These are phyloP conservation scores for Medicago lupulina DNA, from an alignment of 306 rosid species.

Conservation along the genomic window DNA sequence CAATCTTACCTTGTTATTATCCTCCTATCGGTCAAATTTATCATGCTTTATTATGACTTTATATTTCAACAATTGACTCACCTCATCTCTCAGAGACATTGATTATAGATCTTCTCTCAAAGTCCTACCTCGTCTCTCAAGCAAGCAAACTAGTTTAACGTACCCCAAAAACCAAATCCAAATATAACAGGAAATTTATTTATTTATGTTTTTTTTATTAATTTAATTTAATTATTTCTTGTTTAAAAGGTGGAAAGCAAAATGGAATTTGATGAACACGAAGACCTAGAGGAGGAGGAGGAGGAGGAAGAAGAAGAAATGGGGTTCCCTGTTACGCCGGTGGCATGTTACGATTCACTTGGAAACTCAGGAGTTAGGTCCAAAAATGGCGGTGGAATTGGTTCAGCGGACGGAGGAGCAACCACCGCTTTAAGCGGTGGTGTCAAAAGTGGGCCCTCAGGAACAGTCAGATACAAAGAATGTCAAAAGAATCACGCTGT, in stretches of 20 bases:
- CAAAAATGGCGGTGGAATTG: neutral
- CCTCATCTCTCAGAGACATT: slow-evolving; percentile 19
- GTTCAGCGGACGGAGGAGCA: slow-evolving; percentile 34
- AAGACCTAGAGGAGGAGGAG: slow-evolving; percentile 57
- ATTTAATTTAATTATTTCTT: neutral
- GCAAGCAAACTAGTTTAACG: neutral
- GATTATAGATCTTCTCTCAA: slow-evolving; percentile 47
- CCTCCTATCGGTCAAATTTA: slow-evolving; percentile 37
- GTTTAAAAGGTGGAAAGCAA: slow-evolving; percentile 28
- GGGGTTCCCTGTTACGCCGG: slow-evolving; percentile 50
- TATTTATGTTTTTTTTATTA: neutral
- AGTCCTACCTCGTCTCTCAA: neutral
- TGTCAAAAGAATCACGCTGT: slow-evolving; percentile 89
- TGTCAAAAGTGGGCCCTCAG: slow-evolving; percentile 37
- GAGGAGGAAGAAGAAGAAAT: slow-evolving; percentile 54
- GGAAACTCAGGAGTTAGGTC: slow-evolving; percentile 45
- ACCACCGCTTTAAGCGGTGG: slow-evolving; percentile 3
- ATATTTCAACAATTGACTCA: slow-evolving; percentile 41
- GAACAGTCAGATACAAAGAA: slow-evolving; percentile 61
- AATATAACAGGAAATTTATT: slow-evolving; percentile 3
- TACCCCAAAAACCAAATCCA: slow-evolving; percentile 10
- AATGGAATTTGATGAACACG: slow-evolving; percentile 82
- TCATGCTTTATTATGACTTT: slow-evolving; percentile 30
- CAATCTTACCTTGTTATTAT: slow-evolving; percentile 20
- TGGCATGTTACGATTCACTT: slow-evolving; percentile 54